These are phyloP conservation scores for Ogataea neopini DNA, from an alignment of 805 yeast genomes.

Conservation along the genomic window DNA sequence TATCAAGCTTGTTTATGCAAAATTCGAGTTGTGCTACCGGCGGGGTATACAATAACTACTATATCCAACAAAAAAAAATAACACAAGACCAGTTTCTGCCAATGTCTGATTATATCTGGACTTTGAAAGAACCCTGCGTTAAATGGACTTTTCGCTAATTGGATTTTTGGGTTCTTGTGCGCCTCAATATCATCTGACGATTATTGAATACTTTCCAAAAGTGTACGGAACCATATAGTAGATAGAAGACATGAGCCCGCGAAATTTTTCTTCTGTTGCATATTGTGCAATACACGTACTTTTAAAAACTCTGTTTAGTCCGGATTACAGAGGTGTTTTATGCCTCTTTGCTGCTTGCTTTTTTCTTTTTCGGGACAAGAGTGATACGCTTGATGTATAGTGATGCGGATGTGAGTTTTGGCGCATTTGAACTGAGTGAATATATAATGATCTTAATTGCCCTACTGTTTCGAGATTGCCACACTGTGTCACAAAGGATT, in stretches of 20 bases:
- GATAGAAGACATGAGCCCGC: constrained; percentile 3
- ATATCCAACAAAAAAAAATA: background rate
- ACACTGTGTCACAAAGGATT: background rate
- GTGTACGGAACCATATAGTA: background rate
- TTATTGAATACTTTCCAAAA: no score
- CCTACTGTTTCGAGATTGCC: background rate
- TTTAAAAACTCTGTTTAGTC: background rate
- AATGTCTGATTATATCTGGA: no score
- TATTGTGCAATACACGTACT: background rate
- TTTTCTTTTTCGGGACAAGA: constrained; percentile 8
- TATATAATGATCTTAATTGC: constrained; percentile 1
- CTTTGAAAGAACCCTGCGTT: no score
- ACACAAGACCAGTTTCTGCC: no score
- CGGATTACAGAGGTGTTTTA: constrained; percentile 6
- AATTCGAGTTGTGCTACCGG: background rate
- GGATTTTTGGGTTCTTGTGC: background rate
- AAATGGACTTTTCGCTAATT: no score
- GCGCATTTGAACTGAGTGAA: background rate
- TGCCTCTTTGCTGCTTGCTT: constrained; percentile 7
- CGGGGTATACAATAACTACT: constrained; percentile 7
- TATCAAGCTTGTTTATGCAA: background rate
- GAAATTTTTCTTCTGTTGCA: constrained; percentile 1
- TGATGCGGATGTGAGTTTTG: constrained; percentile 4
- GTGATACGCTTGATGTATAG: constrained; percentile 8
- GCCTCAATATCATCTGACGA: no score